Conservation (phyloP, 2,329 filamentous ascomycete species). For the Scedosporium aurantiacum region DNA sequence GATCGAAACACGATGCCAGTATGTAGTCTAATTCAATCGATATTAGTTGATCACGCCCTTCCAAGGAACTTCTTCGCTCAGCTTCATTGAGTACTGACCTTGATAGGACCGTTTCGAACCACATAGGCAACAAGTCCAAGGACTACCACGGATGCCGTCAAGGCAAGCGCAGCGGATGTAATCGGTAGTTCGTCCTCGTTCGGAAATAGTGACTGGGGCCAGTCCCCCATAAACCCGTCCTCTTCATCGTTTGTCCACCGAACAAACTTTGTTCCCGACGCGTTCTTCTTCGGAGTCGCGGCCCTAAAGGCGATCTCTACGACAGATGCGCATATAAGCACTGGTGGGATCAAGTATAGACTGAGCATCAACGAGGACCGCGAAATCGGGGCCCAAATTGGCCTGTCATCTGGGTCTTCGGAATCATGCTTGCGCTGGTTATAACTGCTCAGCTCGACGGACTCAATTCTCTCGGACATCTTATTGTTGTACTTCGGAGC, state of each 20-base stretch:
- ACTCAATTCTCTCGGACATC: not conserved
- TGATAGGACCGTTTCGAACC: not conserved
- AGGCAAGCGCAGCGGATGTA: not conserved
- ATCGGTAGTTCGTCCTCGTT: slow-evolving; percentile 1
- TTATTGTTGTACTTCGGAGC: not conserved
- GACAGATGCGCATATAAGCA: not conserved
- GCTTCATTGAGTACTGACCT: not conserved
- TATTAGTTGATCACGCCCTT: not conserved
- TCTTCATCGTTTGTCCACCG: slow-evolving; percentile 1
- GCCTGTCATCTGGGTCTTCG: not conserved
- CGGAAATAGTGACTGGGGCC: slow-evolving; percentile 3
- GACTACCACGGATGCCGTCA: not conserved
- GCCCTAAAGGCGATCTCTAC: not conserved
- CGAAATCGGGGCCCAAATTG: not conserved
- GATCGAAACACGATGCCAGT: not conserved
- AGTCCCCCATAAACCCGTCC: slow-evolving; percentile 2
- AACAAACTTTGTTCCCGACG: not conserved
- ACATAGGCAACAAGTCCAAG: not conserved
- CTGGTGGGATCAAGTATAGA: not conserved
- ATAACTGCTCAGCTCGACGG: slow-evolving; percentile 1
- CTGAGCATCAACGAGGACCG: not conserved
- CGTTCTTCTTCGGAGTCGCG: not conserved
- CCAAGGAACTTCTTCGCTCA: not conserved
- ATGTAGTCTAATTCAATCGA: not conserved
- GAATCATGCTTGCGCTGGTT: not conserved